Percentiles rank a stretch among this genome's conserved stretches.
Conservation (phyloP, 2,329 filamentous ascomycete species). For the Grosmannia serpens region DNA sequence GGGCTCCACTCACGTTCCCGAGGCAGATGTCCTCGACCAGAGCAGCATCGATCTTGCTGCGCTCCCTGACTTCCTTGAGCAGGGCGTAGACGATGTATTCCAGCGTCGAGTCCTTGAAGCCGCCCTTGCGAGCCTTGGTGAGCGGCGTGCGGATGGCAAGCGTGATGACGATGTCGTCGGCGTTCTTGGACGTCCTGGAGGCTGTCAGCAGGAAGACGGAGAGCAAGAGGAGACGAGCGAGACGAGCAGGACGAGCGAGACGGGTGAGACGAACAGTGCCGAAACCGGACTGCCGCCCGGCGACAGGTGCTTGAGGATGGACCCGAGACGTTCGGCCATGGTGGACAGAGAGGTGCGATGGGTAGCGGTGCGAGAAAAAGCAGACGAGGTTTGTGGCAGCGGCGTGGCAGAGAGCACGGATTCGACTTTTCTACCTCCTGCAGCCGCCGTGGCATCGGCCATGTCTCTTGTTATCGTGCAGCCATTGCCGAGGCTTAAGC, state of each 20-base stretch:
- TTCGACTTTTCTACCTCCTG: neutral
- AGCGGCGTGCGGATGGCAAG: constrained; percentile 82
- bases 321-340: constrained; percentile 69
- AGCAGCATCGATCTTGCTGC: constrained; percentile 65
- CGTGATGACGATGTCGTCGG: constrained; percentile 95
- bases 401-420: neutral
- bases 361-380: neutral
- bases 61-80: constrained; percentile 61
- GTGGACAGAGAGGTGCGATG: neutral
- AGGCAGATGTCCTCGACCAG: constrained; percentile 84
- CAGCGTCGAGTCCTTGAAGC: constrained; percentile 86
- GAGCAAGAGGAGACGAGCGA: neutral
- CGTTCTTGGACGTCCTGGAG: constrained; percentile 73
- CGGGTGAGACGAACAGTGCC: constrained; percentile 55
- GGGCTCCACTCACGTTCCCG: constrained; percentile 57
- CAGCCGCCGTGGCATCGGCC: neutral
- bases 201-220: constrained; percentile 1
- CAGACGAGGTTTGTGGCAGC: neutral
- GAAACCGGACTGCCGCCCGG: constrained; percentile 56
- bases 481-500: neutral
- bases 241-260: neutral
- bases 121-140: constrained; percentile 79
- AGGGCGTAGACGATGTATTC: constrained; percentile 80
- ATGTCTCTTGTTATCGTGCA: neutral
- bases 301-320: constrained; percentile 76